These are phyloP conservation scores for Sphaerulina vaccinii DNA, from an alignment of 2,329 filamentous ascomycete species.

Conservation along the genomic window DNA sequence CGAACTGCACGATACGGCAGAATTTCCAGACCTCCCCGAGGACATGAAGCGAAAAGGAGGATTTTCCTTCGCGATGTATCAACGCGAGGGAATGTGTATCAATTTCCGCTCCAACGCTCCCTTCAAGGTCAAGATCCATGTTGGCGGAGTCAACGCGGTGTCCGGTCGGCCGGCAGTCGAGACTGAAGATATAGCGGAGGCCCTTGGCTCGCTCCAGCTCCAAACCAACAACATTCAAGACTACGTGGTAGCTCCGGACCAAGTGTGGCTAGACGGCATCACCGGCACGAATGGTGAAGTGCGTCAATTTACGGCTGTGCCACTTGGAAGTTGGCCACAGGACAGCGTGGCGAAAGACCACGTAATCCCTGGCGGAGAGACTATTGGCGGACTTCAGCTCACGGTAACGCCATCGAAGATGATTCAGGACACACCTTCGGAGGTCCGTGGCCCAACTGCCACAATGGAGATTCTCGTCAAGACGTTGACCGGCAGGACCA, in stretches of 20 bases:
- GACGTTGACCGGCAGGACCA: conserved; percentile 71
- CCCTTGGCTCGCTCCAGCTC: conserved; percentile 32
- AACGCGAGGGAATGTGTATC: conserved; percentile 49
- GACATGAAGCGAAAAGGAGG: conserved; percentile 45
- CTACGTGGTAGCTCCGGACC: conserved; percentile 44
- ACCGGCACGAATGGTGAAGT: conserved; percentile 39
- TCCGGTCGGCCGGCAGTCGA: conserved; percentile 39
- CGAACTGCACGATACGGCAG: conserved; percentile 40
- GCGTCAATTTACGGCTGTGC: conserved; percentile 52
- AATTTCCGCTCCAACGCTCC: conserved; percentile 28
- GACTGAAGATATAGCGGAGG: conserved; percentile 25
- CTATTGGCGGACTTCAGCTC: conserved; percentile 45
- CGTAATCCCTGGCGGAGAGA: conserved; percentile 46
- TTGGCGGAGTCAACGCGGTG: conserved; percentile 46
- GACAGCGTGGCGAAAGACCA: conserved; percentile 49
- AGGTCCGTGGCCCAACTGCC: conserved; percentile 24
- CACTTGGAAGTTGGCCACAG: conserved; percentile 41
- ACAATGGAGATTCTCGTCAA: conserved; percentile 95
- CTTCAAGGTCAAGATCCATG: conserved; percentile 44
- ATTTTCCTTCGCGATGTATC: conserved; percentile 50
- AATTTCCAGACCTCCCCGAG: conserved; percentile 38
- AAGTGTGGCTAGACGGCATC: conserved; percentile 48
- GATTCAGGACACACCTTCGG: neutral
- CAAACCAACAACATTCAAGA: conserved; percentile 39
- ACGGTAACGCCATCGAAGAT: conserved; percentile 41